These are phyloP conservation scores for Termitomyces sp. DNA, from an alignment of 768 basidiomycete species.

Conservation along the genomic window DNA sequence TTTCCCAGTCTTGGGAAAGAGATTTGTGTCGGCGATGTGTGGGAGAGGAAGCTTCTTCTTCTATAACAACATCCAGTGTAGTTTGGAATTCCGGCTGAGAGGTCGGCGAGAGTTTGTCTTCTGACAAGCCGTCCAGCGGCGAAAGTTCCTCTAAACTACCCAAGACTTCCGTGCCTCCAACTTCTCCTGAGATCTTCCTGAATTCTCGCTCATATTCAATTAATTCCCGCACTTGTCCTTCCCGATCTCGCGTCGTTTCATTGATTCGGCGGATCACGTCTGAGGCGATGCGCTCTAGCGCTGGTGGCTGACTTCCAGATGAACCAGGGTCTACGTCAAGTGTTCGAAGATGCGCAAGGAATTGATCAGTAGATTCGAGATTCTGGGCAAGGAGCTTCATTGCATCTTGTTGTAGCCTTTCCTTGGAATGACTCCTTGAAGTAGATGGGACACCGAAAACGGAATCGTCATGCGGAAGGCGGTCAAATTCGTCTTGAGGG, in stretches of 20 bases:
- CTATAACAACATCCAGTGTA: slow-evolving; percentile 32
- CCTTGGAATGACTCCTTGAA: slow-evolving; percentile 28
- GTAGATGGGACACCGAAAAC: slow-evolving; percentile 39
- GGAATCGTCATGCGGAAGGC: slow-evolving; percentile 39
- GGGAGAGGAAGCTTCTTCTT: slow-evolving; percentile 33
- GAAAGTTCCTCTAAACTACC: slow-evolving; percentile 66
- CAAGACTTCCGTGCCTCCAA: slow-evolving; percentile 74
- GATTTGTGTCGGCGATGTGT: slow-evolving; percentile 27
- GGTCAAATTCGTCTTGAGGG: slow-evolving; percentile 27
- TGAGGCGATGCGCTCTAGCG: slow-evolving; percentile 69
- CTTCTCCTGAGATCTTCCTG: slow-evolving; percentile 70
- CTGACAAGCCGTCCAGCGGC: slow-evolving; percentile 42
- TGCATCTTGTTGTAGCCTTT: slow-evolving; percentile 50
- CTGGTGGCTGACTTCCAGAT: slow-evolving; percentile 36
- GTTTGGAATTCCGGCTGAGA: slow-evolving; percentile 20
- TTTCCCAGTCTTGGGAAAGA: slow-evolving; percentile 57
- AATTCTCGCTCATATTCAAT: slow-evolving; percentile 80
- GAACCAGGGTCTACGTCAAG: slow-evolving; percentile 56
- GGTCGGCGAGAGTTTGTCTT: slow-evolving; percentile 26
- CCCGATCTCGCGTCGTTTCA: slow-evolving; percentile 72
- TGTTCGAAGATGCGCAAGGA: slow-evolving; percentile 68
- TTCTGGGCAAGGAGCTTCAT: slow-evolving; percentile 74
- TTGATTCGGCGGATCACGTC: slow-evolving; percentile 78
- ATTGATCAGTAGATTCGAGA: slow-evolving; percentile 74
- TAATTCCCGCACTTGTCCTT: slow-evolving; percentile 78